Base-by-base conservation (phyloP, 441 rosid genomes). In the Raphanus hybrid region DNA sequence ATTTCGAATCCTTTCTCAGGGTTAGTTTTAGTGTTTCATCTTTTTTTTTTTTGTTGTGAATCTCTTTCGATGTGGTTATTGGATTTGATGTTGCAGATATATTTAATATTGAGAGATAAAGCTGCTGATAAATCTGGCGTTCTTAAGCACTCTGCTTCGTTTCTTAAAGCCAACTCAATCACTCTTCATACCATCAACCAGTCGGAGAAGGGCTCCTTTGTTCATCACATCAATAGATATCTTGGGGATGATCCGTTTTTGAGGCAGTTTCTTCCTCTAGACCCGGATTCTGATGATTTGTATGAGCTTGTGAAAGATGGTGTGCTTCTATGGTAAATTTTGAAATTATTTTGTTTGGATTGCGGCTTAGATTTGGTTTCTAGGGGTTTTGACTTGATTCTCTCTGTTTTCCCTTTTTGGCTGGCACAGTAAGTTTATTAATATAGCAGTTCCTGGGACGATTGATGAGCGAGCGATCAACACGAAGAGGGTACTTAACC, bases 391-490 rank as follows among this genome's bases (percentile, higher is more conserved):
- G 67, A 79, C 52, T 69, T 59, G 66, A 32, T 67, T 26, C 23
- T 57, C 29, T 67, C 3, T 59, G 35, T 39, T 71, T 29, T 2
- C 9, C 10, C 8, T 35, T 62, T 77, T 32, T 66, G n/a, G n/a
- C n/a, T 82, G 78, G 73, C 26, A 23, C 90, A 88, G 95, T 81
- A 90, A 90, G 83, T 88, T 90, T 64, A 87, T 90, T 59, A 90
- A 88, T 77, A 72, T 90, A 70, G 92, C 95, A 45, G 95, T 90
- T 70, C 91, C 92, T 1, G 92, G 92, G 73, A 90, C 95, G 14
- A 90, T 90, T 23, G 95, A 90, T 76, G 92, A 90, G 63, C 86
- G 95, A 65, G 91, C 95, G 4, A 87, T 88, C 64, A 90, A 90
- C 70, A 88, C 91, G 15, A 90, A 90, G 77, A 74, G 81, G 27